phyloP scores from a whole-genome alignment of 179 eudicot genomes.

The Camellia oleifera region DNA sequence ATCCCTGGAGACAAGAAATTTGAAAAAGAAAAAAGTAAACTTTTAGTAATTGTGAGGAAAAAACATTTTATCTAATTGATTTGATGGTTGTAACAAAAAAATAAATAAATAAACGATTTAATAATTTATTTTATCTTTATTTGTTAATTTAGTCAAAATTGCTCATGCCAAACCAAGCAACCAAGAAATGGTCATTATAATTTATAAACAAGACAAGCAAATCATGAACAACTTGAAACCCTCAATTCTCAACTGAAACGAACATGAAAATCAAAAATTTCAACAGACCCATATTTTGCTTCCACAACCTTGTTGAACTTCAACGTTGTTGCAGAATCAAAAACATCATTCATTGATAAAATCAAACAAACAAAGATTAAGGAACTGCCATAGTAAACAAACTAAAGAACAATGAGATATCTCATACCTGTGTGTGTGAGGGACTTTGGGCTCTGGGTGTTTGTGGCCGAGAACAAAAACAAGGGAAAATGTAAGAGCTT shows the following conservation, averaged over 20 bases:
- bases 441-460: conserved; percentile 25
- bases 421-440: conserved; percentile 14
- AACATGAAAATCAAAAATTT: conserved; percentile 1
- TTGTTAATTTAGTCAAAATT: too few species aligned
- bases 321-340: not conserved
- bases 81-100: too few species aligned
- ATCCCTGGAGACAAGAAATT: too few species aligned
- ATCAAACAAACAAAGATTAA: not conserved
- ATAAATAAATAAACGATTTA: too few species aligned
- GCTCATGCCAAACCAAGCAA: too few species aligned
- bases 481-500: conserved; percentile 7
- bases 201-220: not conserved
- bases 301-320: not conserved
- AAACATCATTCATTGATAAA: not conserved
- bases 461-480: conserved; percentile 22
- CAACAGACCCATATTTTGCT: not conserved
- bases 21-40: too few species aligned
- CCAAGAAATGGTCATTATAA: too few species aligned
- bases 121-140: too few species aligned
- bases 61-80: too few species aligned
- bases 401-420: conserved; percentile 18
- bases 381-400: not conserved
- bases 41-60: too few species aligned
- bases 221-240: conserved; percentile 8
- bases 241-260: too few species aligned